Conservation (phyloP, 225 moss, liverwort and hornwort species). For the Polytrichum formosum region DNA sequence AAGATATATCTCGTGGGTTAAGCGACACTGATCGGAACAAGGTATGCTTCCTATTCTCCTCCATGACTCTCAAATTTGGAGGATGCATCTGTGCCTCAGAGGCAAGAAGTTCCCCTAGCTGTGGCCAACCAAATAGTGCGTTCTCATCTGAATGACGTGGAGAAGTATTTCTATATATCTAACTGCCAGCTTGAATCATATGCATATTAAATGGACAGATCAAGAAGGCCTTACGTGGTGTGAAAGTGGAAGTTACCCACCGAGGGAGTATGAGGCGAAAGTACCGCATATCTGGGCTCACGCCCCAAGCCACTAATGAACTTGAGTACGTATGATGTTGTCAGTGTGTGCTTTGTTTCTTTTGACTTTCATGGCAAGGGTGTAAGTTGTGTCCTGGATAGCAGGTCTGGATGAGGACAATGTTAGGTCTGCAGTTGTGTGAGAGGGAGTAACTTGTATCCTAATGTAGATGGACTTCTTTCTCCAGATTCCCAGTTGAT, state of each 20-base stretch:
- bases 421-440: no score
- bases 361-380: no score
- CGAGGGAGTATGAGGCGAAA: constrained; percentile 93
- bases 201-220: constrained; percentile 32
- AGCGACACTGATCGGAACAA: constrained; percentile 85
- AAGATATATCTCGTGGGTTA: constrained; percentile 58
- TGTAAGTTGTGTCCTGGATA: no score
- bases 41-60: constrained; percentile 31
- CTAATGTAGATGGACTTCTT: no score
- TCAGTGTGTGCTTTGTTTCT: neutral
- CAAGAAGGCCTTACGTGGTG: constrained; percentile 82
- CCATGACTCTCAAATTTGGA: neutral
- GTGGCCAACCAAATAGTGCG: no score
- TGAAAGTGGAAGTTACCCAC: constrained; percentile 96
- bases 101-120: no score
- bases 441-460: no score
- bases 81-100: neutral
- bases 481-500: constrained; percentile 76
- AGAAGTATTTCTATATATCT: no score
- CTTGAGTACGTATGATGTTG: constrained; percentile 51
- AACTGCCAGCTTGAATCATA: no score
- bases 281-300: constrained; percentile 87
- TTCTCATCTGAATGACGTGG: no score
- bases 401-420: no score
- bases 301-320: constrained; percentile 76